phyloP scores from a whole-genome alignment of 192 early-diverging fungal genomes.

The Entomortierella chlamydospora region DNA sequence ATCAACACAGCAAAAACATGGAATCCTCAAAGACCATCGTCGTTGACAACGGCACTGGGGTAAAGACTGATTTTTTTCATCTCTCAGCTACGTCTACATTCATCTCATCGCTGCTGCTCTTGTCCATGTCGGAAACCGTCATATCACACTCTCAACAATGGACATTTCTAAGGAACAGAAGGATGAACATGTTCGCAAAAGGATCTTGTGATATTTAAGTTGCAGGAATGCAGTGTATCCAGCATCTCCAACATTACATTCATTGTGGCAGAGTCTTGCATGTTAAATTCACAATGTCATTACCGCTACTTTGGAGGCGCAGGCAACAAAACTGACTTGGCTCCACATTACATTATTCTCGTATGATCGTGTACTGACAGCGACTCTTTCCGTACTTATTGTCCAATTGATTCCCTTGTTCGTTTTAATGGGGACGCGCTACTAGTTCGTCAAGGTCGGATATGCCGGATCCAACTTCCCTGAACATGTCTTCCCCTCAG shows the following conservation, averaged over 20 bases:
- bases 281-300: no score
- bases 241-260: not conserved
- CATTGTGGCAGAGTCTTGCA: no score
- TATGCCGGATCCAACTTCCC: slow-evolving; percentile 98
- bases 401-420: not conserved
- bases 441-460: slow-evolving; percentile 97
- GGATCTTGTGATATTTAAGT: not conserved
- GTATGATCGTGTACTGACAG: not conserved
- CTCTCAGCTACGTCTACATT: not conserved
- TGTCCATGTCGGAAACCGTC: not conserved
- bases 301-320: no score
- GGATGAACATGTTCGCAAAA: not conserved
- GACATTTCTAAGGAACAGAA: not conserved
- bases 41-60: slow-evolving; percentile 87
- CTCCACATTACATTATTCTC: not conserved
- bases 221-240: no score
- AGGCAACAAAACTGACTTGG: no score
- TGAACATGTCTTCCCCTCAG: slow-evolving; percentile 93
- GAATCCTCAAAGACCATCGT: slow-evolving; percentile 79
- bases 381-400: not conserved
- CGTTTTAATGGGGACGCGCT: not conserved
- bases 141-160: not conserved
- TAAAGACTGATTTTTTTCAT: slow-evolving; percentile 41
- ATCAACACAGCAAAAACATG: slow-evolving; percentile 41
- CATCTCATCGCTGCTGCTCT: not conserved